Evolutionary conservation across 2,329 filamentous ascomycete genomes (phyloP).

Genomic region (Penicillium occitanis): DNA sequence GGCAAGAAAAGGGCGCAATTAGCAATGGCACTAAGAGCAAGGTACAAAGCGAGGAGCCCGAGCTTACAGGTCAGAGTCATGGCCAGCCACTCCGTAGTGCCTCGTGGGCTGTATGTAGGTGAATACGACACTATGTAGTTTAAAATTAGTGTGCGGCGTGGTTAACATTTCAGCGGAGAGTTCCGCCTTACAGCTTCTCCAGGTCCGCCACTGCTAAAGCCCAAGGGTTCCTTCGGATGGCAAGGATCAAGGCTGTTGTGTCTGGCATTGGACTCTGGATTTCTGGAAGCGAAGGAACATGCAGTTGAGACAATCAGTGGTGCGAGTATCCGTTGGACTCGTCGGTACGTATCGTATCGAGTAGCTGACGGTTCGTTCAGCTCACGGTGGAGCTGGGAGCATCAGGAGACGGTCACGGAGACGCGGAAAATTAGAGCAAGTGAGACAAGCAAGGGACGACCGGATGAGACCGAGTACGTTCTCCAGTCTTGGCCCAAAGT

Average conservation of each 20-base stretch:
- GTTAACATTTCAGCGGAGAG: not conserved
- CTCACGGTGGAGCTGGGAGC: not conserved
- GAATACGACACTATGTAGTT: constrained; percentile 6
- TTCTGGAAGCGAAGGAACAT: constrained; percentile 14
- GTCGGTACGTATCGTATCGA: not conserved
- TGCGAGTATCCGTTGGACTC: not conserved
- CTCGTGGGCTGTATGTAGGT: constrained; percentile 15
- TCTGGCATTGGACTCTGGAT: not conserved
- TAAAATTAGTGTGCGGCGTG: constrained; percentile 12
- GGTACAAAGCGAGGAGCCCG: constrained; percentile 9
- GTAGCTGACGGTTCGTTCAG: not conserved
- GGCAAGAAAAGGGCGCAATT: constrained; percentile 5
- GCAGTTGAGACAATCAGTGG: not conserved
- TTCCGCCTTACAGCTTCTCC: constrained; percentile 8
- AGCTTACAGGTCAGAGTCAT: constrained; percentile 8
- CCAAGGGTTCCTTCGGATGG: not conserved
- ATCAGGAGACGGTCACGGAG: not conserved
- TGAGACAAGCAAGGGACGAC: constrained; percentile 2
- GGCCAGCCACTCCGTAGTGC: constrained; percentile 1
- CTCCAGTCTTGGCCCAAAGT: not conserved
- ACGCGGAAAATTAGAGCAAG: not conserved
- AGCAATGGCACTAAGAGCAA: constrained; percentile 13
- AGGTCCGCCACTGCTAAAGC: not conserved
- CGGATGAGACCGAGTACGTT: constrained; percentile 8
- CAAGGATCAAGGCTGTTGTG: not conserved